Evolutionary conservation across 495 filamentous ascomycete genomes (phyloP).

Genomic region (Trypethelium eluteriae): DNA sequence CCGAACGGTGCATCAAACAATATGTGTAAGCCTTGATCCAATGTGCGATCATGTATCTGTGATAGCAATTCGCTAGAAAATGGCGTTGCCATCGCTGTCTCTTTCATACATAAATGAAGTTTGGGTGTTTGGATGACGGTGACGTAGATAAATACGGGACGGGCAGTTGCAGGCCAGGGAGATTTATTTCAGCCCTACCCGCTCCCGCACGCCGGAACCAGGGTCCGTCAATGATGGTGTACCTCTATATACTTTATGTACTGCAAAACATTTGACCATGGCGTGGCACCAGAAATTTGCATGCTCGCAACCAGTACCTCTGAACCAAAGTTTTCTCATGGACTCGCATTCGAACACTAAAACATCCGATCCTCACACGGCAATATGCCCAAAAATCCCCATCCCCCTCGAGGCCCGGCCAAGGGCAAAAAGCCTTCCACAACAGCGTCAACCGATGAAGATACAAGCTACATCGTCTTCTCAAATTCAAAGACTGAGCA

Average conservation of each 20-base stretch:
- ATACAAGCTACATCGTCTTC: constrained; percentile 62
- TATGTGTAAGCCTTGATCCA: no score
- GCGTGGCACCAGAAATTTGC: neutral
- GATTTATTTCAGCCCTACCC: neutral
- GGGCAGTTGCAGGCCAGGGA: no score
- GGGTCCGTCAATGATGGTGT: no score
- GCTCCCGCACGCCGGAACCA: neutral
- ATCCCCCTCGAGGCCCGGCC: constrained; percentile 27
- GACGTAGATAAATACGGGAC: no score
- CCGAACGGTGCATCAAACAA: no score
- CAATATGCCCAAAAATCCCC: constrained; percentile 28
- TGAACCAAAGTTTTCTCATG: neutral
- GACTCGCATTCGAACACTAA: neutral
- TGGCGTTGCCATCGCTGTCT: no score
- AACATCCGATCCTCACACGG: neutral
- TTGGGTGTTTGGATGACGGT: neutral
- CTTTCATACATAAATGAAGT: neutral
- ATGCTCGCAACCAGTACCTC: neutral
- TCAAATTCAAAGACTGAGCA: constrained; percentile 54
- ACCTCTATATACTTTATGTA: no score
- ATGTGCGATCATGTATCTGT: no score
- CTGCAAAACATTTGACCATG: no score
- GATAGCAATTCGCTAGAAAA: no score
- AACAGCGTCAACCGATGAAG: constrained; percentile 32
- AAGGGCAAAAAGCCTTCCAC: constrained; percentile 28